A percentile compares a stretch with the other conserved stretches of the same genome.
These are phyloP conservation scores for Penstemon eatonii DNA, from an alignment of 257 asterid genomes.

Conservation along the genomic window DNA sequence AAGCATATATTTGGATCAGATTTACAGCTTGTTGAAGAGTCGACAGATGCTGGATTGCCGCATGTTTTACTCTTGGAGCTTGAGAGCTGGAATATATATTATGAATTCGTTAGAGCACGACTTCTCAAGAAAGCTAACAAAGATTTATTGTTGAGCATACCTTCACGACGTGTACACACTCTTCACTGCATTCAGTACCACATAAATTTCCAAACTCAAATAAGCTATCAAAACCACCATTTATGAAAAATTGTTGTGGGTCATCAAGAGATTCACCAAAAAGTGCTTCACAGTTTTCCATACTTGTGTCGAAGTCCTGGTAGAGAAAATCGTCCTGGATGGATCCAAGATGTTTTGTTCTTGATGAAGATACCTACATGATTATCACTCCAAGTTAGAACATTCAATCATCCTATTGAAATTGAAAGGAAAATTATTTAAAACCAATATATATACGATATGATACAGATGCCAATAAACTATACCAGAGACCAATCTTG, in stretches of 20 bases:
- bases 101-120: conserved; percentile 2
- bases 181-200: conserved; percentile 32
- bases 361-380: conserved; percentile 37
- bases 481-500: conserved; percentile 13
- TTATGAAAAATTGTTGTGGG: conserved; percentile 36
- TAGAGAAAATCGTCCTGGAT: conserved; percentile 25
- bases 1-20: conserved; percentile 41
- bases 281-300: conserved; percentile 40
- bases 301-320: conserved; percentile 40
- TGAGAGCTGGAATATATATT: conserved; percentile 35
- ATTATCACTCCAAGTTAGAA: conserved; percentile 19
- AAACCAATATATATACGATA: conserved; percentile 7
- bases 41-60: conserved; percentile 39
- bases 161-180: conserved; percentile 25
- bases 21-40: conserved; percentile 46
- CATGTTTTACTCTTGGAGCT: conserved; percentile 36
- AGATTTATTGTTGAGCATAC: conserved; percentile 27
- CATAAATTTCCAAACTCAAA: conserved; percentile 34
- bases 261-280: conserved; percentile 43
- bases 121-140: conserved; percentile 8
- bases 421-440: neutral
- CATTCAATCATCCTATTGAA: neutral
- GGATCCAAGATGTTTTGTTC: conserved; percentile 29
- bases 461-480: conserved; percentile 19
- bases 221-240: conserved; percentile 42